These are phyloP conservation scores for Apiospora marii DNA, from an alignment of 2,329 filamentous ascomycete species.

Conservation along the genomic window DNA sequence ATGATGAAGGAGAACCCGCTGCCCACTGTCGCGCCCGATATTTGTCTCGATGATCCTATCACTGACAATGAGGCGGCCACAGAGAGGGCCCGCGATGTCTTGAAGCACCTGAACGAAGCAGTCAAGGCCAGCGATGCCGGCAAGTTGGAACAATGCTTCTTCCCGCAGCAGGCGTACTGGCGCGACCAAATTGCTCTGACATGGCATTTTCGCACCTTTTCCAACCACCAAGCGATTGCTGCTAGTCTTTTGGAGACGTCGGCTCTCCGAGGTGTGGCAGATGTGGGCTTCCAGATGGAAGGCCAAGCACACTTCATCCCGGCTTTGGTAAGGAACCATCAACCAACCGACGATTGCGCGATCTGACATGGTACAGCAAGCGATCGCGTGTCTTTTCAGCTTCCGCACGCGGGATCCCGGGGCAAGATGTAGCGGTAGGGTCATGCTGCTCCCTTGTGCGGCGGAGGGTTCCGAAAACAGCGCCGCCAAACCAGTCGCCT, in stretches of 20 bases:
- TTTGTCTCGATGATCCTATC: constrained; percentile 25
- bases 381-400: constrained; percentile 40
- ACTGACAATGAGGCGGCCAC: constrained; percentile 27
- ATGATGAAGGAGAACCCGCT: constrained; percentile 39
- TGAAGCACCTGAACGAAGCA: constrained; percentile 34
- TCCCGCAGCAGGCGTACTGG: constrained; percentile 45
- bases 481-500: constrained; percentile 25
- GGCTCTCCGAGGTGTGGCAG: constrained; percentile 31
- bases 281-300: constrained; percentile 28
- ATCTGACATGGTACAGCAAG: constrained; percentile 34
- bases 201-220: constrained; percentile 47
- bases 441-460: constrained; percentile 41
- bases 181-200: constrained; percentile 47
- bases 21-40: constrained; percentile 32
- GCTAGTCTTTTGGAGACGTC: constrained; percentile 34
- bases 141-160: constrained; percentile 40
- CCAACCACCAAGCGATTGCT: constrained; percentile 34
- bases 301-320: constrained; percentile 31
- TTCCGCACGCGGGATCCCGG: constrained; percentile 40
- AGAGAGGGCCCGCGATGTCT: constrained; percentile 27
- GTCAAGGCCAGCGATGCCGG: constrained; percentile 32
- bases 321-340: background rate
- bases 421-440: constrained; percentile 41
- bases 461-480: background rate
- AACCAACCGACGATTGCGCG: too few relatives aligned